Conservation (phyloP, 2,329 filamentous ascomycete genomes). For the Penicillium sp. region DNA sequence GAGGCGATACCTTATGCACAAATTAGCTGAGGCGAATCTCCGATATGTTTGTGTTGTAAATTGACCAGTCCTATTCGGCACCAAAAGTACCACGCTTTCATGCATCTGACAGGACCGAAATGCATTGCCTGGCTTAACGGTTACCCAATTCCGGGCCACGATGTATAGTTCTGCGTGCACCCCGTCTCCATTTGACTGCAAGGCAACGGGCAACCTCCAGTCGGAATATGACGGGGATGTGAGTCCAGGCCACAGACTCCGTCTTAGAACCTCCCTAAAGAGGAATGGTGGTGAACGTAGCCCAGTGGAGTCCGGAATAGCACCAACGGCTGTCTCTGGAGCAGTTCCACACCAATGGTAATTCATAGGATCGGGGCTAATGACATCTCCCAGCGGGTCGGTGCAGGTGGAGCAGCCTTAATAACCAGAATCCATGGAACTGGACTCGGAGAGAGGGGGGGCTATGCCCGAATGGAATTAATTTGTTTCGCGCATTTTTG, state of each 20-base stretch:
- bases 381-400: slow-evolving; percentile 14
- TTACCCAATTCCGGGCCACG: background rate
- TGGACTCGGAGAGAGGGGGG: background rate
- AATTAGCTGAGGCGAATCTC: background rate
- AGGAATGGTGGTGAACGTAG: slow-evolving; percentile 3
- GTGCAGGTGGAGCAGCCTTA: slow-evolving; percentile 20
- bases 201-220: background rate
- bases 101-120: slow-evolving; percentile 4
- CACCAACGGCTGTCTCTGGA: slow-evolving; percentile 20
- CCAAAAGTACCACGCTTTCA: background rate
- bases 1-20: background rate
- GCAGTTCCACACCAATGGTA: slow-evolving; percentile 1
- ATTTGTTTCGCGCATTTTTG: background rate
- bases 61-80: background rate
- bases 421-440: slow-evolving; percentile 13
- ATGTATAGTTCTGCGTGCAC: background rate
- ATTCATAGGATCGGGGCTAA: slow-evolving; percentile 1
- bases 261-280: slow-evolving; percentile 8
- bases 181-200: slow-evolving; percentile 1
- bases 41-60: background rate
- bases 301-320: slow-evolving; percentile 14
- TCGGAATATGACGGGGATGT: too few relatives aligned
- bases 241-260: background rate
- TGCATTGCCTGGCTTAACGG: background rate
- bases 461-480: background rate